Base-by-base conservation (phyloP, 2,329 filamentous ascomycete genomes). In the Biscogniauxia marginata region DNA sequence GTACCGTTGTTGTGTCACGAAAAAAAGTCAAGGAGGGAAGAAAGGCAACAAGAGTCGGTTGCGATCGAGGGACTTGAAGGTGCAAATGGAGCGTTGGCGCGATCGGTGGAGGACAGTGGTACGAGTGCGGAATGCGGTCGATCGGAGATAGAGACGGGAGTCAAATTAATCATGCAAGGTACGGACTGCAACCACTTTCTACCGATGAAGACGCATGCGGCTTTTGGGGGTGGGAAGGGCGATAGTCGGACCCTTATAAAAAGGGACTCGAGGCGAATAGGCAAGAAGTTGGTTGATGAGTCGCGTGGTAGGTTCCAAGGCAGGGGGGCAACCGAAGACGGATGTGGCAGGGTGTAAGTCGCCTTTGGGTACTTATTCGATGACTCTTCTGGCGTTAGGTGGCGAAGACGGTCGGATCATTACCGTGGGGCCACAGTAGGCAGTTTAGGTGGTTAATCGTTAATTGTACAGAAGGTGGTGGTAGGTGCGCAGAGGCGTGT, bases 331-430 rank as follows among this genome's bases (percentile, higher is more conserved):
- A 64, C 58, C 62, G 60, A 64, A 63, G 58, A 64, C 62, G 62
- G 57, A 49, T 44, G 61, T 59, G 62, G 61, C 61, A 62, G 65
- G 61, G 62, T 65, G 60, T 63, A 61, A 64, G 56, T 59, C 59
- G 64, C 54, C 61, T 61, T 58, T 61, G 57, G 66, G 64, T 62
- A 63, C 59, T 61, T 59, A 63, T 63, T 61, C 58, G 68, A 72
- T 72, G 69, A 71, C 69, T 71, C 70, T 70, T 70, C 60, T 63
- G 52, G 57, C 53, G 60, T 65, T 66, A 67, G 66, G 70, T 72
- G 70, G 70, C 70, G 67, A 71, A 69, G 70, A 62, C 64, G 56
- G 61, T 67, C 64, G 65, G 65, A 65, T 63, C 59, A 66, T 64
- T 62, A 65, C 62, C 63, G 66, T 59, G 62, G 52, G 55, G 56